A percentile compares a stretch with the other conserved stretches of the same genome.
Conservation (phyloP, 352 stramenopile species). For the Globisporangium cederbergense region DNA sequence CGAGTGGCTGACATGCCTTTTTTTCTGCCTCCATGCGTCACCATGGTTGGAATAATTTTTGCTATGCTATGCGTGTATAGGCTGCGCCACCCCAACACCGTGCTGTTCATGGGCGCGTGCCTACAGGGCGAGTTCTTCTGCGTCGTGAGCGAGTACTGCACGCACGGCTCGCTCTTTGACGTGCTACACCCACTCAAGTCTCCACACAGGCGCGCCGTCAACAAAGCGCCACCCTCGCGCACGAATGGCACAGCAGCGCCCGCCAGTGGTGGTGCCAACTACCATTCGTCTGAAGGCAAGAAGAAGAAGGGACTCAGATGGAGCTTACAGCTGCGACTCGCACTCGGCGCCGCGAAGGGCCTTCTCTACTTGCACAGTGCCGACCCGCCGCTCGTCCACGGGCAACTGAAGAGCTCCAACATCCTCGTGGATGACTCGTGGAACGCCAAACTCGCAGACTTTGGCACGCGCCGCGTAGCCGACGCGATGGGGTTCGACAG, state of each 20-base stretch:
- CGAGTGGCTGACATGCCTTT: background rate
- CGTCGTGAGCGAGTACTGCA: constrained; percentile 96
- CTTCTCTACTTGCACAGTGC: constrained; percentile 84
- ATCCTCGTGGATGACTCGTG: constrained; percentile 88
- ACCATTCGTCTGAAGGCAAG: constrained; percentile 23
- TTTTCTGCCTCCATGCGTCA: background rate
- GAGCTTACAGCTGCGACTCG: constrained; percentile 77
- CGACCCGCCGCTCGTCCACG: constrained; percentile 80
- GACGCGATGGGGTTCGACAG: constrained; percentile 76
- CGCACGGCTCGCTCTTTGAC: constrained; percentile 94
- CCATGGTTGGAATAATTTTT: background rate
- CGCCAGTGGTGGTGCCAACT: constrained; percentile 7
- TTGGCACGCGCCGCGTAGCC: constrained; percentile 74
- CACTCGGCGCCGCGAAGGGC: constrained; percentile 68
- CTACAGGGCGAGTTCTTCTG: constrained; percentile 94
- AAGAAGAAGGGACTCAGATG: constrained; percentile 77
- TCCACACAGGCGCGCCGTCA: constrained; percentile 15
- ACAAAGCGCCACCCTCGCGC: constrained; percentile 17
- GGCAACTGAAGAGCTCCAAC: constrained; percentile 86
- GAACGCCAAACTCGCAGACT: constrained; percentile 88
- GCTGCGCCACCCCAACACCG: constrained; percentile 98
- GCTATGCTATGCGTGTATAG: constrained; percentile 18
- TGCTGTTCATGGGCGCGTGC: constrained; percentile 98
- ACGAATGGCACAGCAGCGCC: constrained; percentile 11
- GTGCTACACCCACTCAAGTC: constrained; percentile 77